Evolutionary conservation across 139 green algal genomes (phyloP), one percentile per base, ranked within the genome.

Genomic region (Desmodesmus armatus): DNA sequence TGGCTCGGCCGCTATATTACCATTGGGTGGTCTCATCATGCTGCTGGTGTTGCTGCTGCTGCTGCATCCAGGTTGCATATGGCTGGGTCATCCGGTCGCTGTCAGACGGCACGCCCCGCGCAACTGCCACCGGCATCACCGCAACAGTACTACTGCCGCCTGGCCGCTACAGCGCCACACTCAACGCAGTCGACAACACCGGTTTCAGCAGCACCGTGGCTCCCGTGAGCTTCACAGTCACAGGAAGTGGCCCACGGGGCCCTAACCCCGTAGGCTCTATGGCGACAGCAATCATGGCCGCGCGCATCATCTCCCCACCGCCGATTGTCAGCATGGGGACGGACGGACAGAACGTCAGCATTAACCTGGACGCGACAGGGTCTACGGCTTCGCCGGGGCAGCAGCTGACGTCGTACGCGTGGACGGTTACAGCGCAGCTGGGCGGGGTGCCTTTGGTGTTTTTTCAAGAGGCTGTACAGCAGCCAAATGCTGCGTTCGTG

Each of bases 181-280:
- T 83, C 27, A 73, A 83, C 17, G 77, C 75, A 7, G 77, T 82
- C 53, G 75, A 82, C 75, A 82, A 55, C 75, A 82, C 53, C 13
- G 75, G 75, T 19, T 21, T 23, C 39, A 82, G 60, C 53, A 55
- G 35, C 39, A 65, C 29, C 9, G 25, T 53, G 35, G 75, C 53
- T 25, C 75, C 75, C 9, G 9, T 82, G 6, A 33, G 44, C 17
- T 82, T 82, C 53, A 53, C 21, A 19, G 75, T 82, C 2, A n/a
- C 51, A 7, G 75, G 53, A 25, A 53, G 70, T 39, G 75, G 53
- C 7, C 75, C 75, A 27, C 13, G 29, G 3, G 7, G 9, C 7
- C 35, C 67, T 75, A n/a, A n/a, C n/a, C n/a, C n/a, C n/a, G n/a
- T n/a, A n/a, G n/a, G n/a, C n/a, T n/a, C n/a, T n/a, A n/a, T n/a